Percentiles rank a stretch among this genome's conserved stretches.
phyloP scores from a whole-genome alignment of 176 grass and related monocot species.

The Lolium rigidum region DNA sequence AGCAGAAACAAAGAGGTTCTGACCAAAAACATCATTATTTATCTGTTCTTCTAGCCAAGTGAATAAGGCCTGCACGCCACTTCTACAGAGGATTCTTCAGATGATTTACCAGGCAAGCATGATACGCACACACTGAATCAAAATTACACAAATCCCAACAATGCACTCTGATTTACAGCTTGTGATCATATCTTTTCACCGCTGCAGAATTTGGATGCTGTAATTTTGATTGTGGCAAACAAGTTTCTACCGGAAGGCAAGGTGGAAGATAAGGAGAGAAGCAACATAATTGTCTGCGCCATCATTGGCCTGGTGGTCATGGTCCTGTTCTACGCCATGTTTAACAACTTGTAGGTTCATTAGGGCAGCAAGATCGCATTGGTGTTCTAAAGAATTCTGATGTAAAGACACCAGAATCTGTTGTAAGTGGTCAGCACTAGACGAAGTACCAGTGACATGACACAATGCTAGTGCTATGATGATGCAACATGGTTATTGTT shows the following conservation, averaged over 20 bases:
- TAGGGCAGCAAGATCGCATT: neutral
- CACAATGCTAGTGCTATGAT: neutral
- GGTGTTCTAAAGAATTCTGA: neutral
- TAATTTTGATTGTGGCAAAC: conserved; percentile 49
- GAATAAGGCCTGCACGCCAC: conserved; percentile 51
- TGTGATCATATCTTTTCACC: neutral
- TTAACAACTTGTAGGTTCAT: conserved; percentile 44
- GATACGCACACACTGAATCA: neutral
- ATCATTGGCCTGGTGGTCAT: conserved; percentile 61
- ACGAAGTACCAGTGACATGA: neutral
- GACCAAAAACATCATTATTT: neutral
- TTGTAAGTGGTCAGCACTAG: conserved; percentile 15
- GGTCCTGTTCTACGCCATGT: conserved; percentile 52
- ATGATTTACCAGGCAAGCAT: conserved; percentile 51
- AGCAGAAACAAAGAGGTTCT: neutral
- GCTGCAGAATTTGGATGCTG: conserved; percentile 65
- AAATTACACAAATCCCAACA: neutral
- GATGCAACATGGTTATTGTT: neutral
- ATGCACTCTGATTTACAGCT: neutral
- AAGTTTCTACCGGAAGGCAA: conserved; percentile 60
- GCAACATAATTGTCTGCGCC: conserved; percentile 37
- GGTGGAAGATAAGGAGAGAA: conserved; percentile 48
- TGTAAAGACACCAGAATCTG: conserved; percentile 25
- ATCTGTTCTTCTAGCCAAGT: conserved; percentile 33
- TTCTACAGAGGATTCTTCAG: conserved; percentile 45